A percentile compares a stretch with the other conserved stretches of the same genome.
These are phyloP conservation scores for Nelumbo lutea DNA, from an alignment of 164 flowering plant genomes.

Conservation along the genomic window DNA sequence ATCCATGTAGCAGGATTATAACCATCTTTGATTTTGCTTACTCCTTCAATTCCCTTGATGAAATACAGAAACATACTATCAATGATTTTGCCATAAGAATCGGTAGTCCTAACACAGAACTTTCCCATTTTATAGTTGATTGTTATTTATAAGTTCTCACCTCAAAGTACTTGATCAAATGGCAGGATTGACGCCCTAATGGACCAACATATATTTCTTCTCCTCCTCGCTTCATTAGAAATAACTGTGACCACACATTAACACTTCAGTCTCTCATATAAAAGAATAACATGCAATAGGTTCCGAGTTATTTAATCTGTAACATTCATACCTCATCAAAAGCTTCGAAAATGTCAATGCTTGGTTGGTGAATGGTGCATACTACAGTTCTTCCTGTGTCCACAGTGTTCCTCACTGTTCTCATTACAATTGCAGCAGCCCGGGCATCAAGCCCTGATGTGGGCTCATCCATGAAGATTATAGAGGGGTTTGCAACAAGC, in stretches of 20 bases:
- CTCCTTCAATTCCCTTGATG: slow-evolving; percentile 24
- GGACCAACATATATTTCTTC: slow-evolving; percentile 8
- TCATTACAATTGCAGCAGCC: slow-evolving; percentile 38
- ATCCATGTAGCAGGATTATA: slow-evolving; percentile 38
- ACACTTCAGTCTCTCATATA: neutral
- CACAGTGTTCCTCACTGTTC: slow-evolving; percentile 33
- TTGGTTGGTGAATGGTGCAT: slow-evolving; percentile 40
- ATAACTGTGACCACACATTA: too few relatives aligned
- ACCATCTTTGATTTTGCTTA: slow-evolving; percentile 10
- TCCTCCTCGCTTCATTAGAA: slow-evolving; percentile 5
- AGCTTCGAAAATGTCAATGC: slow-evolving; percentile 34
- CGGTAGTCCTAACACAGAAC: neutral
- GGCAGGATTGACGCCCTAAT: neutral
- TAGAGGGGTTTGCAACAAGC: slow-evolving; percentile 34
- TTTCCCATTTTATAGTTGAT: neutral
- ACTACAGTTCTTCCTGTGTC: slow-evolving; percentile 36
- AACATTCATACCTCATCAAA: slow-evolving; percentile 28
- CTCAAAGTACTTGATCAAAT: slow-evolving; percentile 7
- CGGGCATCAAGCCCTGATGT: slow-evolving; percentile 39
- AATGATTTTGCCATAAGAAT: neutral
- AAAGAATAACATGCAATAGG: neutral
- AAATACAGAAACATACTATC: neutral
- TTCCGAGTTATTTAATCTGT: neutral
- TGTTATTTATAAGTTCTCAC: neutral
- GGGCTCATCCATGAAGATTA: slow-evolving; percentile 42